Evolutionary conservation across 2,329 filamentous ascomycete species (phyloP).

Genomic region (Alternaria ventricosa): DNA sequence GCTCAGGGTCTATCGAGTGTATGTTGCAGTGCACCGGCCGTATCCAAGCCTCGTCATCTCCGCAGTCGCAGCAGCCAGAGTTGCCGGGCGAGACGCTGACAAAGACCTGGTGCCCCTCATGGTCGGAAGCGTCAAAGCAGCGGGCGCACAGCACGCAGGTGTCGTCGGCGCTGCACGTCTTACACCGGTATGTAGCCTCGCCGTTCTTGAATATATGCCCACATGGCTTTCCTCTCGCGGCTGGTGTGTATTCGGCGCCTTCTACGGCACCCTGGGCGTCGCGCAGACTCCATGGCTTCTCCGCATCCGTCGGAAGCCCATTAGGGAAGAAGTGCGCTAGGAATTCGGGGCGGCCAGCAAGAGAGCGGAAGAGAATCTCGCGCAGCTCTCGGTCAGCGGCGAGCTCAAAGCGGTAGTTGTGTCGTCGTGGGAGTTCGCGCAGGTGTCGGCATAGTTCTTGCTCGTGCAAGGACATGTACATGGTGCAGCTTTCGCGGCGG

Average conservation of each 20-base stretch:
- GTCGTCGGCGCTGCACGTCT: slow-evolving; percentile 92
- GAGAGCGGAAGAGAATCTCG: slow-evolving; percentile 82
- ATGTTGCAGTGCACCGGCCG: slow-evolving; percentile 90
- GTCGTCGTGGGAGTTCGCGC: slow-evolving; percentile 74
- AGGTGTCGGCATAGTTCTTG: slow-evolving; percentile 84
- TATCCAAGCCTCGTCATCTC: slow-evolving; percentile 93
- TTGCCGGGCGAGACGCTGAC: slow-evolving; percentile 89
- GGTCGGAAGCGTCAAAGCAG: slow-evolving; percentile 95
- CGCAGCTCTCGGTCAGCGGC: slow-evolving; percentile 75
- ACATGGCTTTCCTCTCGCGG: slow-evolving; percentile 89
- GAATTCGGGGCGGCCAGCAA: slow-evolving; percentile 78
- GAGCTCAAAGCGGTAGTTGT: slow-evolving; percentile 77
- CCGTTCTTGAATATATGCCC: slow-evolving; percentile 96
- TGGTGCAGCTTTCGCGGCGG: slow-evolving; percentile 31
- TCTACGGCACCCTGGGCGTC: slow-evolving; percentile 91
- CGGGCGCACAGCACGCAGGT: slow-evolving; percentile 93
- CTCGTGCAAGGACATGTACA: slow-evolving; percentile 65
- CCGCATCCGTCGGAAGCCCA: slow-evolving; percentile 65
- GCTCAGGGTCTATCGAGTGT: slow-evolving; percentile 67
- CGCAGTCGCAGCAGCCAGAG: slow-evolving; percentile 96
- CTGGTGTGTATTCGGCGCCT: slow-evolving; percentile 92
- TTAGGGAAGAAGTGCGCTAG: slow-evolving; percentile 82
- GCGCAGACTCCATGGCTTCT: slow-evolving; percentile 74
- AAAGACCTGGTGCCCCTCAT: slow-evolving; percentile 89
- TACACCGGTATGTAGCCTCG: slow-evolving; percentile 92